These are phyloP conservation scores for Boletus bicolor DNA, from an alignment of 768 basidiomycete species.

Conservation along the genomic window DNA sequence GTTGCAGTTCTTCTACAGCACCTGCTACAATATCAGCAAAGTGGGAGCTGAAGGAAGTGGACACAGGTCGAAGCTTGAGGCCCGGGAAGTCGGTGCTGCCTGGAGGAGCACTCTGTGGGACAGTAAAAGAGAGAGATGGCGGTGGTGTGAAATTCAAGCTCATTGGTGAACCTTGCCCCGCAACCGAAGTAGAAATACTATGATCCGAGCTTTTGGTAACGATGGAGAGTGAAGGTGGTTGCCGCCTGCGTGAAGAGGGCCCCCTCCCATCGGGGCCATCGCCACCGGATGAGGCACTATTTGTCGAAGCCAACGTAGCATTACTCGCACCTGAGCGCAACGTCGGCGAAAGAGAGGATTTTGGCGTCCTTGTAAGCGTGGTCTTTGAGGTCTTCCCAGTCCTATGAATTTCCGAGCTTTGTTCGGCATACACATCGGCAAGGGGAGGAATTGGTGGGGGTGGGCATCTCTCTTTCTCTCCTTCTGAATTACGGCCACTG, in stretches of 20 bases:
- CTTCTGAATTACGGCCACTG: conserved; percentile 41
- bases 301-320: conserved; percentile 16
- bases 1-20: conserved; percentile 28
- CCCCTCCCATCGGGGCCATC: conserved; percentile 21
- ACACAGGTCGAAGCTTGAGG: conserved; percentile 71
- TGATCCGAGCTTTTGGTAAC: conserved; percentile 24
- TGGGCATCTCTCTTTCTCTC: conserved; percentile 35
- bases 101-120: conserved; percentile 65
- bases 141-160: conserved; percentile 11
- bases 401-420: conserved; percentile 19
- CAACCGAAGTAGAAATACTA: conserved; percentile 9
- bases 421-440: conserved; percentile 36
- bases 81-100: conserved; percentile 59
- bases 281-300: conserved; percentile 1
- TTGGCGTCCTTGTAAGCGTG: conserved; percentile 36
- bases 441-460: conserved; percentile 60
- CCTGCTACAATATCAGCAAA: conserved; percentile 47
- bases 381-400: conserved; percentile 29
- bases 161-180: conserved; percentile 11
- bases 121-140: conserved; percentile 12
- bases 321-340: conserved; percentile 20
- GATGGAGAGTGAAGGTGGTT: conserved; percentile 30
- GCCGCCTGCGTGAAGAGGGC: conserved; percentile 26
- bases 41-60: conserved; percentile 69
- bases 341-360: conserved; percentile 40